phyloP scores from a whole-genome alignment of 768 basidiomycete genomes.

The Leccinum boreale region DNA sequence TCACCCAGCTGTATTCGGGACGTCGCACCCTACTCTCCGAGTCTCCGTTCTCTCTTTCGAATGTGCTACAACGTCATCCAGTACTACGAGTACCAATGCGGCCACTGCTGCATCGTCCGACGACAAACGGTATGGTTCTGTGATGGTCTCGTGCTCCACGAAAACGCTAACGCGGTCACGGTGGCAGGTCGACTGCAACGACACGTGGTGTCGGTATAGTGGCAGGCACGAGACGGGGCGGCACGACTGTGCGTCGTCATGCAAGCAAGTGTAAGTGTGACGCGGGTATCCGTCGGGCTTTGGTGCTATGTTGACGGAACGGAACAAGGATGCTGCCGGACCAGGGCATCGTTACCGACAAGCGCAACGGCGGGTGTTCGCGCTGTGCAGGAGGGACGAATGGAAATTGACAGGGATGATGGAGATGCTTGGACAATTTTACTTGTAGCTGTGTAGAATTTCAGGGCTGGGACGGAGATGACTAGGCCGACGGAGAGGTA shows the following conservation, averaged over 20 bases:
- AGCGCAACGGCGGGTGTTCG: slow-evolving; percentile 8
- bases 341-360: slow-evolving; percentile 28
- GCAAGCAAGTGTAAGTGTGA: slow-evolving; percentile 35
- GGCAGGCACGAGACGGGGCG: slow-evolving; percentile 24
- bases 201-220: slow-evolving; percentile 39
- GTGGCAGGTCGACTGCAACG: slow-evolving; percentile 50
- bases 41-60: background rate
- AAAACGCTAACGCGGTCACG: background rate
- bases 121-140: slow-evolving; percentile 34
- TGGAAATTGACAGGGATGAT: slow-evolving; percentile 18
- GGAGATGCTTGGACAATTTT: background rate
- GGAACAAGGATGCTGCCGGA: slow-evolving; percentile 26
- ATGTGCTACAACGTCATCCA: slow-evolving; percentile 38
- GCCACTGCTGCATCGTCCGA: slow-evolving; percentile 28
- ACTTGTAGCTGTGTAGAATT: background rate
- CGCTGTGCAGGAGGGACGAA: slow-evolving; percentile 22
- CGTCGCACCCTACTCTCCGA: background rate
- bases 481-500: background rate
- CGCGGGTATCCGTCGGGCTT: background rate
- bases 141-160: background rate
- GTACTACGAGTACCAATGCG: slow-evolving; percentile 33
- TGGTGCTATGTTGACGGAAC: slow-evolving; percentile 1
- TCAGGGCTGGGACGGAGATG: background rate
- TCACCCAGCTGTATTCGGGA: slow-evolving; percentile 2
- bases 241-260: slow-evolving; percentile 39